Conservation (phyloP, 2,329 filamentous ascomycete genomes). For the Penicillium concentricum region DNA sequence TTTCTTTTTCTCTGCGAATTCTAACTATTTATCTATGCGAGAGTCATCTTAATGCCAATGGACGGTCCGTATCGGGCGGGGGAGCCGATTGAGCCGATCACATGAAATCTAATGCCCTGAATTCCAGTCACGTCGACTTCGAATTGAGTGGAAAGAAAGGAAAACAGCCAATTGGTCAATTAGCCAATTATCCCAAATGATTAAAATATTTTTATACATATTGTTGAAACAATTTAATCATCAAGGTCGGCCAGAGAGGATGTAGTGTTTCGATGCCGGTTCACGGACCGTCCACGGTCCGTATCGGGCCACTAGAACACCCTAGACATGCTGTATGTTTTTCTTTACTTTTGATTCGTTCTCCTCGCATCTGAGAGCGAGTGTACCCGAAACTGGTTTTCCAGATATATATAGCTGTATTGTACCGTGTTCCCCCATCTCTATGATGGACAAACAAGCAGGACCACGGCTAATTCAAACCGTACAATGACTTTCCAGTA, state of each 20-base stretch:
- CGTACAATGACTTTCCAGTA: no score
- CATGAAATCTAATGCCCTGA: constrained; percentile 6
- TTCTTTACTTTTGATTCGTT: no score
- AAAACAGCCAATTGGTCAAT: background rate
- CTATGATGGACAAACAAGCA: no score
- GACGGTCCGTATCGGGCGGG: constrained; percentile 12
- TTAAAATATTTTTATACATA: background rate
- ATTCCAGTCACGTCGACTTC: background rate
- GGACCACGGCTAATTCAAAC: no score
- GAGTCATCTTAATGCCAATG: background rate
- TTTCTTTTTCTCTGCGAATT: background rate
- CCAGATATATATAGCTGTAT: no score
- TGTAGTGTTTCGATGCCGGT: background rate
- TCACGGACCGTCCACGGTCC: background rate
- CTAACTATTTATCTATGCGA: constrained; percentile 3
- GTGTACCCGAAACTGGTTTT: no score
- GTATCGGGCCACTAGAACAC: background rate
- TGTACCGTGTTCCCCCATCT: no score
- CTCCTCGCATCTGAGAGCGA: no score
- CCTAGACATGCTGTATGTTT: no score
- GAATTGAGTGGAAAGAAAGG: background rate
- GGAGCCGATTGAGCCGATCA: constrained; percentile 17
- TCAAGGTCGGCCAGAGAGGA: background rate
- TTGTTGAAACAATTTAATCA: background rate
- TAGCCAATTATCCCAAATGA: background rate